Conservation (phyloP, 2,329 filamentous ascomycete species). For the Hypoxylon sp. region DNA sequence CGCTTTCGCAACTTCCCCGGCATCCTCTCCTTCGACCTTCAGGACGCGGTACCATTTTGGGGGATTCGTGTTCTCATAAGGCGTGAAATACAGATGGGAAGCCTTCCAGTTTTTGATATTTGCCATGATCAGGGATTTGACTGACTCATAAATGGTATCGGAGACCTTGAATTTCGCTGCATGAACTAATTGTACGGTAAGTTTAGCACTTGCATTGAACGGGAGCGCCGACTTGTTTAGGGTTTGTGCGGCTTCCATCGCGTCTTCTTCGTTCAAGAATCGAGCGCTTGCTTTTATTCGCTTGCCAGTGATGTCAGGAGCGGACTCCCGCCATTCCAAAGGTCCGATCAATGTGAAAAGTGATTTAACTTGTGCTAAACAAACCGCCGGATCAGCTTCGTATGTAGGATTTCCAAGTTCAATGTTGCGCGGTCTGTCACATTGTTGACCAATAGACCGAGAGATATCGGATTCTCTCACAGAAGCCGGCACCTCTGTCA, state of each 20-base stretch:
- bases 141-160: constrained; percentile 53
- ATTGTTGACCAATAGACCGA: constrained; percentile 34
- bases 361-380: constrained; percentile 49
- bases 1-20: constrained; percentile 52
- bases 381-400: constrained; percentile 41
- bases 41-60: constrained; percentile 53
- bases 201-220: constrained; percentile 52
- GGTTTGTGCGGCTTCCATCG: constrained; percentile 53
- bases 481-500: constrained; percentile 47
- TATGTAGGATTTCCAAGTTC: constrained; percentile 48
- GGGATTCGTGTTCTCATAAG: constrained; percentile 46
- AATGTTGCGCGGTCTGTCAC: constrained; percentile 42
- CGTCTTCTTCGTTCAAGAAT: constrained; percentile 58
- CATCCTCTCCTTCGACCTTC: constrained; percentile 57
- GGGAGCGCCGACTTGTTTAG: constrained; percentile 54
- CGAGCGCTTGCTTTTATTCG: constrained; percentile 58
- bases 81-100: constrained; percentile 50
- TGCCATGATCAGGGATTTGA: constrained; percentile 51
- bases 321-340: constrained; percentile 56
- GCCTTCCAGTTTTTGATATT: constrained; percentile 52
- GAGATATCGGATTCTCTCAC: constrained; percentile 41
- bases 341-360: constrained; percentile 54
- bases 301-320: constrained; percentile 49
- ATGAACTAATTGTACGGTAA: constrained; percentile 58
- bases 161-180: constrained; percentile 59